Conservation (phyloP, 768 basidiomycete species). For the Termitomyces sp. region DNA sequence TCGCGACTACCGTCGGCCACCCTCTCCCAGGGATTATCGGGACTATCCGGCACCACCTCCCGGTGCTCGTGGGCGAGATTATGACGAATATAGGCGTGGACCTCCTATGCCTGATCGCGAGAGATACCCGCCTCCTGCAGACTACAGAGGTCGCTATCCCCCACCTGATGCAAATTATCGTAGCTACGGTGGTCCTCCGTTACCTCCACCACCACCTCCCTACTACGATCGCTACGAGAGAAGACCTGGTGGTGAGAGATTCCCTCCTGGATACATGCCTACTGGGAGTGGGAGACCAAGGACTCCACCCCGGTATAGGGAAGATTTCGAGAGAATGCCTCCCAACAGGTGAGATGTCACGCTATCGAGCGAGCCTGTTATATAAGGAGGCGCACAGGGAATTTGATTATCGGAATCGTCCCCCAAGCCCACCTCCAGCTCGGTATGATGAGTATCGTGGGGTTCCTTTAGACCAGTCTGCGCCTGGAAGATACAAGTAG, state of each 20-base stretch:
- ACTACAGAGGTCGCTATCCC: conserved; percentile 54
- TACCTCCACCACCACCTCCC: conserved; percentile 40
- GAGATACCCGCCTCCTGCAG: conserved; percentile 48
- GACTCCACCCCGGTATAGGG: conserved; percentile 53
- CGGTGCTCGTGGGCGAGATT: conserved; percentile 54
- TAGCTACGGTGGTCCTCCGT: conserved; percentile 45
- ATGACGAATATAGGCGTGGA: conserved; percentile 64
- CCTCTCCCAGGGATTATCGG: conserved; percentile 62
- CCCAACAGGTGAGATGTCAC: conserved; percentile 43
- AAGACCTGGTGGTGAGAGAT: conserved; percentile 48
- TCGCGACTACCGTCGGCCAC: conserved; percentile 58
- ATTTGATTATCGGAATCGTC: conserved; percentile 51
- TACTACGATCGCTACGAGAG: conserved; percentile 62
- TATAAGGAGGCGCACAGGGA: conserved; percentile 34
- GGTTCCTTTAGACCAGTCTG: conserved; percentile 36
- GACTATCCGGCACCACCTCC: conserved; percentile 52
- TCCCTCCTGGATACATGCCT: conserved; percentile 37
- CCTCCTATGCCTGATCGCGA: conserved; percentile 40
- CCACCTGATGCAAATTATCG: conserved; percentile 51
- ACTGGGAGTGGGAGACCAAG: conserved; percentile 52
- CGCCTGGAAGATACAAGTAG: conserved; percentile 43
- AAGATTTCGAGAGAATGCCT: conserved; percentile 58
- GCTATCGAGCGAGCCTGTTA: neutral
- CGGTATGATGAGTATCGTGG: conserved; percentile 52
- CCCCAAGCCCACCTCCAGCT: conserved; percentile 47